A percentile compares a stretch with the other conserved stretches of the same genome.
Conservation (phyloP, 2,329 filamentous ascomycete species). For the Lachnellula willkommii region DNA sequence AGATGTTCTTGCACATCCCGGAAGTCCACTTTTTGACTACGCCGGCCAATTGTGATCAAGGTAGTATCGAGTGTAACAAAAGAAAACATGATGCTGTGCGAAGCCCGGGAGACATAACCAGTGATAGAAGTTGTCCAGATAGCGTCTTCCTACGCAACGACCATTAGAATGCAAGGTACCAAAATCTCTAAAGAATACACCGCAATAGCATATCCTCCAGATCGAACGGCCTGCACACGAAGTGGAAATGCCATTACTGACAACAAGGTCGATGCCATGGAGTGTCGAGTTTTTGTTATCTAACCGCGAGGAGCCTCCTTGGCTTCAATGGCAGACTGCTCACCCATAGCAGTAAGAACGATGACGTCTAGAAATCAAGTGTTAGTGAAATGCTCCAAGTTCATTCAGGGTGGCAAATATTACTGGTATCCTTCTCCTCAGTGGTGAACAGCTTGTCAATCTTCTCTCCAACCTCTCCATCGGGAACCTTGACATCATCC, state of each 20-base stretch:
- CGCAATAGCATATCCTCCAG: constrained; percentile 19
- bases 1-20: constrained; percentile 28
- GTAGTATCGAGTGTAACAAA: constrained; percentile 28
- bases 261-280: constrained; percentile 28
- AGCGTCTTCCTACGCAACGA: constrained; percentile 38
- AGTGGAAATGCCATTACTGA: constrained; percentile 26
- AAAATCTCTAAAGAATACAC: constrained; percentile 26
- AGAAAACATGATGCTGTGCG: constrained; percentile 25
- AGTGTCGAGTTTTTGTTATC: constrained; percentile 16
- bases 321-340: constrained; percentile 85
- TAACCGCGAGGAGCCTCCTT: constrained; percentile 72
- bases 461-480: constrained; percentile 82
- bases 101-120: constrained; percentile 32
- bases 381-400: constrained; percentile 6
- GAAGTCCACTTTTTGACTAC: constrained; percentile 32
- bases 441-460: constrained; percentile 73
- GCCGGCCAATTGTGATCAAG: constrained; percentile 31
- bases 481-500: constrained; percentile 91
- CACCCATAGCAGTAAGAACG: constrained; percentile 92
- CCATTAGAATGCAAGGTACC: constrained; percentile 36
- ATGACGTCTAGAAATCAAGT: constrained; percentile 62
- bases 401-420: constrained; percentile 39
- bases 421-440: constrained; percentile 92
- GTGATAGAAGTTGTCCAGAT: constrained; percentile 43
- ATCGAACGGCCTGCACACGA: constrained; percentile 21